Base-by-base conservation (phyloP, 768 basidiomycete species). In the Lyophyllum atratum region DNA sequence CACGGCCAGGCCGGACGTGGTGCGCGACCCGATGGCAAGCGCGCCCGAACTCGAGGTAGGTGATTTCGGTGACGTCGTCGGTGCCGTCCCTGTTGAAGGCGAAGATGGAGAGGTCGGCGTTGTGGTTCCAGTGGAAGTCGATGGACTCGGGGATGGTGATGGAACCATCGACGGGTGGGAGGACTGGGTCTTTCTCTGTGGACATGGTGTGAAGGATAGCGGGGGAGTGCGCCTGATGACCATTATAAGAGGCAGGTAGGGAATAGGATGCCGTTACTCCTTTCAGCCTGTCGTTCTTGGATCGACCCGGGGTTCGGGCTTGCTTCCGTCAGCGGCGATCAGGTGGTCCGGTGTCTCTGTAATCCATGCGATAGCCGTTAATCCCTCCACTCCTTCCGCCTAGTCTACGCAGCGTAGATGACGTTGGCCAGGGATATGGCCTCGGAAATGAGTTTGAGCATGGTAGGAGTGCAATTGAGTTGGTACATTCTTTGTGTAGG, bases 21-120 rank as follows among this genome's bases (percentile, higher is more conserved):
- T 72, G 71, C 0, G 76, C 74, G 19, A 71, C 60, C 3, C 76
- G 69, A 47, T 79, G 73, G 25, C 68, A 70, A 0, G 76, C 78
- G 17, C 72, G 72, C 14, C 66, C 67, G 55, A 77, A 80, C 40
- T 79, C 75, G 4, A 75, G 51, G 44, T 69, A 70, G 0, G 72
- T 66, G 11, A 80, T 66, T 12, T 59, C 33, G 1, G 57, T 56
- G 21, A 68, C 49, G 6, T 58, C 44, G 17, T 64, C 47, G 10
- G 56, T 47, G 19, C 44, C 49, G 24, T 64, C 59, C 22, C 51
- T 39, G 33, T 50, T 51, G 45, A 61, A 67, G 11, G 58, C 60
- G 37, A 55, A 69, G 24, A 65, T 56, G 0, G 65, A 55, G 15
- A 58, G 56, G 4, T 40, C 43, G 1, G 63, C 29, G 49, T 67